Percentiles rank a stretch among this genome's conserved stretches.
phyloP scores from a whole-genome alignment of 2,329 filamentous ascomycete species.

The Botryosphaeria dothidea region DNA sequence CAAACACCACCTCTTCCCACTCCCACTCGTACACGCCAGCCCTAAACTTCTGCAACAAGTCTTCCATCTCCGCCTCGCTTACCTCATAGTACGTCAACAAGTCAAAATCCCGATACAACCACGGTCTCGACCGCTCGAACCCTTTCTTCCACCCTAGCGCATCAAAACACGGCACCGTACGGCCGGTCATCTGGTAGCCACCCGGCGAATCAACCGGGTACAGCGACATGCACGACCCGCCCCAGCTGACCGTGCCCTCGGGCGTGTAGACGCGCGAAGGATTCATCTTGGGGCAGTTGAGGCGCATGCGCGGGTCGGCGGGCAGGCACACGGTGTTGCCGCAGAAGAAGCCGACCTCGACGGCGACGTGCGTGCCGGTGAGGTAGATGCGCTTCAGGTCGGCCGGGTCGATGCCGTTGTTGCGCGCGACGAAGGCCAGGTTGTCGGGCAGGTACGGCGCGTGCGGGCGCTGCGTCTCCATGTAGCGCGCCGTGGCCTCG shows the following conservation, averaged over 20 bases:
- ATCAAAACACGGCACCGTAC: constrained; percentile 57
- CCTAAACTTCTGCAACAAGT: constrained; percentile 49
- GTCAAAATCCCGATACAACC: constrained; percentile 61
- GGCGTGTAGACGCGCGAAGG: constrained; percentile 59
- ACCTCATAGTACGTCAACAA: constrained; percentile 58
- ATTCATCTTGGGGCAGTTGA: constrained; percentile 59
- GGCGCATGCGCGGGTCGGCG: constrained; percentile 55
- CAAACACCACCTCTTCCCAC: constrained; percentile 52
- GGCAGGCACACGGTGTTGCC: constrained; percentile 55
- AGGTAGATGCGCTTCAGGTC: constrained; percentile 55
- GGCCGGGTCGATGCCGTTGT: constrained; percentile 53
- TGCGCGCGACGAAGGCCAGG: constrained; percentile 57
- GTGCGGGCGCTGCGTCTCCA: constrained; percentile 60
- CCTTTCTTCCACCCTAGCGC: constrained; percentile 54
- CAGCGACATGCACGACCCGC: constrained; percentile 55
- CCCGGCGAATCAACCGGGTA: constrained; percentile 60
- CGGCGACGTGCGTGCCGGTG: constrained; percentile 52
- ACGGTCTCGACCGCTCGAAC: constrained; percentile 49
- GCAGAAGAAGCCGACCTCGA: constrained; percentile 58
- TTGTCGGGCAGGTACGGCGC: constrained; percentile 66
- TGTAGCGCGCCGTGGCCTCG: constrained; percentile 61
- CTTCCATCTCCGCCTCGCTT: constrained; percentile 53
- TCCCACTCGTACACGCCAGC: constrained; percentile 55
- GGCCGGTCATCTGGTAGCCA: constrained; percentile 57
- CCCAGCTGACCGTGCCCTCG: constrained; percentile 58